phyloP scores from a whole-genome alignment of 139 green algal species.

The Pseudopediastrum boryanum region DNA sequence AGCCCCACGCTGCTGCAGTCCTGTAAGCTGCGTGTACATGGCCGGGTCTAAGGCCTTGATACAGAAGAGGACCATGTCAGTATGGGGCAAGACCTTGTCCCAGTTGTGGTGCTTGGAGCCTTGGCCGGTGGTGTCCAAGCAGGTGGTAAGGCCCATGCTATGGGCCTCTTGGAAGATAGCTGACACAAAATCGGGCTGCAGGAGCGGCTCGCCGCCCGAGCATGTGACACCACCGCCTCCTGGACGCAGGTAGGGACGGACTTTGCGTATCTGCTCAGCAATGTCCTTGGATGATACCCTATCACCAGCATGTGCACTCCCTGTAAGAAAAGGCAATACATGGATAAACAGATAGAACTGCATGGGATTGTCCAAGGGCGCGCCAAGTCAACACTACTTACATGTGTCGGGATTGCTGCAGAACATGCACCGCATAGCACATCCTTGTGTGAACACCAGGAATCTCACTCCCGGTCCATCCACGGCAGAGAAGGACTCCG shows the following conservation, averaged over 20 bases:
- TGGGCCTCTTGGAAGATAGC: slow-evolving; percentile 60
- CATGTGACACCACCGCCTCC: slow-evolving; percentile 65
- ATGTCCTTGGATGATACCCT: neutral
- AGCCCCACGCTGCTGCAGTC: slow-evolving; percentile 49
- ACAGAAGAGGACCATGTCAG: slow-evolving; percentile 73
- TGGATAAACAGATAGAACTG: too few species aligned
- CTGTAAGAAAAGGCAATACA: too few species aligned
- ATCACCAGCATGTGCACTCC: slow-evolving; percentile 5
- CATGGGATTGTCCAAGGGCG: too few species aligned
- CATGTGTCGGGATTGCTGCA: slow-evolving; percentile 69
- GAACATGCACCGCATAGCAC: slow-evolving; percentile 73
- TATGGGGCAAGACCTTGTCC: slow-evolving; percentile 71
- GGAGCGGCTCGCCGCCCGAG: slow-evolving; percentile 67
- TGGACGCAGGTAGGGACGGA: slow-evolving; percentile 1
- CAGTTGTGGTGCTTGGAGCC: slow-evolving; percentile 56
- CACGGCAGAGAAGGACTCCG: slow-evolving; percentile 52
- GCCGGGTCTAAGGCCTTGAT: slow-evolving; percentile 63
- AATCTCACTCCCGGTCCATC: slow-evolving; percentile 67
- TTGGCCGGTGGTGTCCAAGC: slow-evolving; percentile 72
- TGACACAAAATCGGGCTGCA: slow-evolving; percentile 61
- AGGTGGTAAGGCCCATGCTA: slow-evolving; percentile 63
- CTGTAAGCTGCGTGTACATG: slow-evolving; percentile 45
- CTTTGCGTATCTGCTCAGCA: neutral
- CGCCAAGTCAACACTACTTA: too few species aligned
- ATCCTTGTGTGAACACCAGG: slow-evolving; percentile 68